These are phyloP conservation scores for Flaveria floridana DNA, from an alignment of 140 eudicot genomes.

Conservation along the genomic window DNA sequence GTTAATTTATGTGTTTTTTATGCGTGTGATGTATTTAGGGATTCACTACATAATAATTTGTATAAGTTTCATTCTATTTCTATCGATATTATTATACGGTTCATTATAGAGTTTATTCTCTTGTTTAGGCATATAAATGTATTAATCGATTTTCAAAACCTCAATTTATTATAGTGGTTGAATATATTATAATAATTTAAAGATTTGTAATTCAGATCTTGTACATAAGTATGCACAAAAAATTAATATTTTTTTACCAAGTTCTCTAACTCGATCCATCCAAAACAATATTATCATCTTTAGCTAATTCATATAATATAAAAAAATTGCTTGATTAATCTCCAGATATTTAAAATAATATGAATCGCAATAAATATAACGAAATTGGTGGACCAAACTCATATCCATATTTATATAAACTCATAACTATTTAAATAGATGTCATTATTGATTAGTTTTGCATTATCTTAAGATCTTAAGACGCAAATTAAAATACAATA, in stretches of 20 bases:
- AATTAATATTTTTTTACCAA: not conserved
- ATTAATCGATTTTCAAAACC: not conserved
- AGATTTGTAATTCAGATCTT: not conserved
- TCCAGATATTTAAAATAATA: not conserved
- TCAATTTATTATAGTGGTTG: not conserved
- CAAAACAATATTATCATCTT: conserved; percentile 1
- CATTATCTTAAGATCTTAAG: not conserved
- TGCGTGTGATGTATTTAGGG: not conserved
- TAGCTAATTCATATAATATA: not conserved
- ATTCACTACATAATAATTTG: not conserved
- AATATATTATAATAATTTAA: not conserved
- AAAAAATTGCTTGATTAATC: not conserved
- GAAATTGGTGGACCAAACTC: not conserved
- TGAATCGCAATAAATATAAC: not conserved
- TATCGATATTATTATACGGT: not conserved
- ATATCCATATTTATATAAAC: not conserved
- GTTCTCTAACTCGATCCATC: not conserved
- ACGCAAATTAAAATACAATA: not conserved
- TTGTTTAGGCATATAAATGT: too few species aligned
- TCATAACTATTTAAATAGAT: not conserved
- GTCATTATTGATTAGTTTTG: not conserved
- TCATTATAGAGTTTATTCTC: not conserved
- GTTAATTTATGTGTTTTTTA: too few species aligned
- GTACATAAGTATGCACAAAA: not conserved
- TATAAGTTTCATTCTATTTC: not conserved